Evolutionary conservation across 2,329 filamentous ascomycete genomes (phyloP), one percentile per base, ranked within the genome.

Genomic region (Metarhizium robertsii): DNA sequence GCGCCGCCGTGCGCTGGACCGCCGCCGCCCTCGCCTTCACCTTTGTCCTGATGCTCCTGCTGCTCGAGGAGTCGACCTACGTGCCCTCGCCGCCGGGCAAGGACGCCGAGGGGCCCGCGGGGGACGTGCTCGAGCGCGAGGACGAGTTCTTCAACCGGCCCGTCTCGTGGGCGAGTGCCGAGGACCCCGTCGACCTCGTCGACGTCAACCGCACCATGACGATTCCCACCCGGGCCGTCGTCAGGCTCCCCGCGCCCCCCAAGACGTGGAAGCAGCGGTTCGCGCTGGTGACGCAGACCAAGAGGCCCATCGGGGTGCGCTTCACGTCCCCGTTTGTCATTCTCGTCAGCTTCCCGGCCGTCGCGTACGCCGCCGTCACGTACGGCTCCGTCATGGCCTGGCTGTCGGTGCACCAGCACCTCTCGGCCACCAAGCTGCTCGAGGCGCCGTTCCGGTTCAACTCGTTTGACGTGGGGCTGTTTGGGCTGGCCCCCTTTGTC

Each of bases 331-430:
- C 61, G 2, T 46, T 60, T 5, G 25, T 61, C 1, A 46, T 63
- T 4, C 36, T 61, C 0, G 50, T 57, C 13, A 53, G 57, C 6
- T 63, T 65, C 10, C 64, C 73, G 1, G 68, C 71, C 2, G 66
- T 75, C 6, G 57, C 69, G 5, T 75, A 71, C 55, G 67, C 68
- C 1, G 71, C 67, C 0, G 43, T 75, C 2, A 71, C 73, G 20
- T 75, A 73, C 53, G 72, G 71, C 3, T 65, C 65, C 0, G 62
- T 70, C 0, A 65, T 75, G 3, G 66, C 67, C 4, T 72, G 69
- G 68, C 63, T 75, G 3, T 68, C 71, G 0, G 30, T 60, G 2
- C n/a, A 59, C 18, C 46, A 48, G 5, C 55, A 53, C 2, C 32
- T 62, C 3, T 51, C 57, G 14, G 52, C 57, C 0, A 57, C 57